Conservation (phyloP, 257 asterid species). For the Nicotiana tabacum region DNA sequence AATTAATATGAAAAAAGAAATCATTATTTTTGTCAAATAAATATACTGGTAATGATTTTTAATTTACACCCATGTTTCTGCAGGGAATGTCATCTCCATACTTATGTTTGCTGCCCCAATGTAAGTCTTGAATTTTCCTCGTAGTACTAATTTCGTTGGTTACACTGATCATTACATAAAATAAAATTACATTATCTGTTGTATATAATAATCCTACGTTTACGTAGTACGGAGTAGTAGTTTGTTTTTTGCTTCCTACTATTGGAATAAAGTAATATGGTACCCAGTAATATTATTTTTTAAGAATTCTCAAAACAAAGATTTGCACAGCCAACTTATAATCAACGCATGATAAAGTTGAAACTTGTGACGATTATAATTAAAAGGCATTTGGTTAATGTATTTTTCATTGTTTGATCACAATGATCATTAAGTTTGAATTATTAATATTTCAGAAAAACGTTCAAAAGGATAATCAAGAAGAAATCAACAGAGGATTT, state of each 20-base stretch:
- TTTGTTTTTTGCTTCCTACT: too few relatives aligned
- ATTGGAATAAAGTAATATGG: too few relatives aligned
- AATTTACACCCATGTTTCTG: neutral
- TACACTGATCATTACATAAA: too few relatives aligned
- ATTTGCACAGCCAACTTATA: too few relatives aligned
- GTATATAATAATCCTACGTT: too few relatives aligned
- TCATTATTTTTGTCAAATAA: neutral
- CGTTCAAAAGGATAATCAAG: constrained; percentile 37
- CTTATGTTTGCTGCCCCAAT: constrained; percentile 46
- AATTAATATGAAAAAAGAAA: neutral
- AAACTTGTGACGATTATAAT: neutral
- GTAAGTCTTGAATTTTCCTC: constrained; percentile 23
- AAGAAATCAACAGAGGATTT: constrained; percentile 56
- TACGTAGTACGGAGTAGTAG: too few relatives aligned
- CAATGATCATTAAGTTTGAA: neutral
- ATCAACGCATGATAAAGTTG: neutral
- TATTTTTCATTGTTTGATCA: neutral
- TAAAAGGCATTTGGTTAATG: neutral
- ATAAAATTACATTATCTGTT: too few relatives aligned
- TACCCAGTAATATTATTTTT: too few relatives aligned
- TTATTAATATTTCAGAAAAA: constrained; percentile 24
- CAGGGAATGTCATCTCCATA: constrained; percentile 53
- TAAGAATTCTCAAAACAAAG: too few relatives aligned
- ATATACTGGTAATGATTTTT: neutral
- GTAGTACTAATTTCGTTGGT: neutral